Evolutionary conservation across 257 asterid genomes (phyloP).

Genomic region (Jacaranda copaia): DNA sequence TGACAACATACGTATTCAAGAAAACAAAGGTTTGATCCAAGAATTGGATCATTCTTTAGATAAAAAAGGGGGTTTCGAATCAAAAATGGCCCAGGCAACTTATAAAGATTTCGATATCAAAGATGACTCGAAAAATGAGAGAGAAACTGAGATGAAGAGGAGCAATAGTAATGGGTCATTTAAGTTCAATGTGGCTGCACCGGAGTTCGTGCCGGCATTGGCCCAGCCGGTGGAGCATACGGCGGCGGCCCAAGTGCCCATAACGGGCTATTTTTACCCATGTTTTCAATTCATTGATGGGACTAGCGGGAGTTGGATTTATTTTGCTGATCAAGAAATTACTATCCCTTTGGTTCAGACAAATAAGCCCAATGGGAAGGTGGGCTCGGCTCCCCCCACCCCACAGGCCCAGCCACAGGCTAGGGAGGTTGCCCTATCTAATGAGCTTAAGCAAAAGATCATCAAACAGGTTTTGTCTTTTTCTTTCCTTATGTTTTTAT

Average conservation of each 20-base stretch:
- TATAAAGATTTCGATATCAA: slow-evolving; percentile 10
- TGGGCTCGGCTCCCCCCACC: slow-evolving; percentile 19
- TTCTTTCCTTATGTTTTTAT: neutral
- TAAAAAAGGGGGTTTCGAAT: neutral
- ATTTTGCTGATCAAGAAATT: slow-evolving; percentile 66
- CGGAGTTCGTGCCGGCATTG: slow-evolving; percentile 82
- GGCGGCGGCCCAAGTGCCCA: slow-evolving; percentile 45
- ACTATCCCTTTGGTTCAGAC: slow-evolving; percentile 44
- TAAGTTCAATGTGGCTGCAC: slow-evolving; percentile 84
- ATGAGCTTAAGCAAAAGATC: slow-evolving; percentile 75
- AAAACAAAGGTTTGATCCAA: neutral
- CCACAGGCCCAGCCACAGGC: slow-evolving; percentile 34
- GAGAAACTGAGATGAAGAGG: neutral
- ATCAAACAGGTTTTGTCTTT: slow-evolving; percentile 72
- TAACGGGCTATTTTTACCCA: slow-evolving; percentile 74
- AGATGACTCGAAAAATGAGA: slow-evolving; percentile 5
- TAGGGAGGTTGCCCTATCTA: slow-evolving; percentile 60
- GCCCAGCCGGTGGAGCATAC: slow-evolving; percentile 25
- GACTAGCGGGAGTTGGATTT: slow-evolving; percentile 47
- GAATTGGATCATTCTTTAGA: neutral
- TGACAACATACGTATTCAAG: neutral
- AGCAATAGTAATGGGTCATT: slow-evolving; percentile 48
- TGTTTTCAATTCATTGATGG: slow-evolving; percentile 67
- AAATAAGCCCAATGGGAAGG: slow-evolving; percentile 15
- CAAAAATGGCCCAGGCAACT: slow-evolving; percentile 60